Evolutionary conservation across 176 grass and related monocot species (phyloP), one percentile per base, ranked within the genome.

Genomic region (Triticum aestivum): DNA sequence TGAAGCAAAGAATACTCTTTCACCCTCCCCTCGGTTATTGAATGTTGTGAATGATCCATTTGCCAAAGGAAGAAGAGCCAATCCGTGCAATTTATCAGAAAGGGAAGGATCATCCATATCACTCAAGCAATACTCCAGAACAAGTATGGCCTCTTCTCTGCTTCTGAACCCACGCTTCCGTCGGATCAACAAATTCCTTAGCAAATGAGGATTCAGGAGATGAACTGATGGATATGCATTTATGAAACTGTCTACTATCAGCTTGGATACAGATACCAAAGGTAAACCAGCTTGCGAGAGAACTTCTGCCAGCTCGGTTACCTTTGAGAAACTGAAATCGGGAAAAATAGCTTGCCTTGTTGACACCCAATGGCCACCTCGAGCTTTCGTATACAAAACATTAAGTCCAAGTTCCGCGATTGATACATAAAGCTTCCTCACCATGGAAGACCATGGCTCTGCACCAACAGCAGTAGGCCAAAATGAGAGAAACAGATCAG

Each of bases 361-460:
- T 85, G 96, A 90, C 42, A 98, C 81, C 96, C 96, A 98, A 84
- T 95, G 96, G 21, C 96, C 96, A 63, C 93, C 93, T 92, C 93
- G 91, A 89, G 91, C 91, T 87, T 98, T 94, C 79, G 96, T 95
- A 87, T 94, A 85, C 65, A 98, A 63, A 86, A 98, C 91, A 69
- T 88, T 86, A 88, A 94, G 87, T 81, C 85, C 93, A 90, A 95
- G 93, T 79, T 95, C 91, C 69, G 86, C 90, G 41, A 98, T 90
- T 61, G 84, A 93, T 74, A 84, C 85, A 89, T 98, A 98, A 62
- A 98, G 75, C 65, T 92, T 95, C 73, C 90, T 86, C 17, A 89
- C 90, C 96, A 98, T 92, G 62, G 93, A 98, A 90, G 88, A 77
- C 96, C 96, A 98, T 81, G 96, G 96, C 79, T 98, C 93, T 44